Percentiles rank a stretch among this genome's conserved stretches.
These are phyloP conservation scores for Fistulifera pelliculosa DNA, from an alignment of 108 stramenopile genomes.

Conservation along the genomic window DNA sequence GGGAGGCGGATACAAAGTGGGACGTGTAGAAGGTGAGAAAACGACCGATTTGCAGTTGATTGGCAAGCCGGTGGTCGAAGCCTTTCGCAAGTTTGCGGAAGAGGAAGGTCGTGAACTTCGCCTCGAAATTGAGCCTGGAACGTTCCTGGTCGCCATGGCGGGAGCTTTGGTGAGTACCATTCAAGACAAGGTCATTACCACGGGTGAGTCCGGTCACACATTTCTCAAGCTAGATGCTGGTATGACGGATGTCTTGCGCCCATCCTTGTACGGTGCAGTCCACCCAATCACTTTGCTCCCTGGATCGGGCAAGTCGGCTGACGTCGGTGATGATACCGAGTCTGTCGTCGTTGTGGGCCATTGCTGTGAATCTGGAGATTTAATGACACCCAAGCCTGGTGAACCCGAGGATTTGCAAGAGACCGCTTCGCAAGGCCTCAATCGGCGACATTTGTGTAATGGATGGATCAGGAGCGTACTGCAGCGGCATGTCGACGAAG, in stretches of 20 bases:
- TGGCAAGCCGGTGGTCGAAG: constrained; percentile 83
- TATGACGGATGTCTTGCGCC: constrained; percentile 98
- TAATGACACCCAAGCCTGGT: constrained; percentile 91
- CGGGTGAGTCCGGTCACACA: constrained; percentile 49
- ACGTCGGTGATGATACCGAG: constrained; percentile 59
- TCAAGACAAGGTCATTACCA: constrained; percentile 81
- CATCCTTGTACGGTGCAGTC: constrained; percentile 93
- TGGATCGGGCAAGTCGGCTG: constrained; percentile 46
- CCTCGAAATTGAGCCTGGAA: constrained; percentile 98
- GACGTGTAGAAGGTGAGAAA: constrained; percentile 81
- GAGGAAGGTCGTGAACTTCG: constrained; percentile 82
- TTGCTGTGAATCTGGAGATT: constrained; percentile 97
- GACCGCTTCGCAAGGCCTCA: constrained; percentile 65
- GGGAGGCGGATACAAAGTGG: constrained; percentile 99
- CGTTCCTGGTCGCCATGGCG: constrained; percentile 94
- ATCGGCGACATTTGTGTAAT: constrained; percentile 90
- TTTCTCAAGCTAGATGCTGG: constrained; percentile 95
- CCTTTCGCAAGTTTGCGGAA: constrained; percentile 78
- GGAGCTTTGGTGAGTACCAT: constrained; percentile 86
- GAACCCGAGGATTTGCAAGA: constrained; percentile 86
- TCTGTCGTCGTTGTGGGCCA: constrained; percentile 95
- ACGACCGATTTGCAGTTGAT: constrained; percentile 91
- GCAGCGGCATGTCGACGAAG: constrained; percentile 94
- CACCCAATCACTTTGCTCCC: constrained; percentile 92
- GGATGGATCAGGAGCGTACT: constrained; percentile 97